phyloP scores from a whole-genome alignment of 441 rosid species.

The Pelargonium myrrhifolium region DNA sequence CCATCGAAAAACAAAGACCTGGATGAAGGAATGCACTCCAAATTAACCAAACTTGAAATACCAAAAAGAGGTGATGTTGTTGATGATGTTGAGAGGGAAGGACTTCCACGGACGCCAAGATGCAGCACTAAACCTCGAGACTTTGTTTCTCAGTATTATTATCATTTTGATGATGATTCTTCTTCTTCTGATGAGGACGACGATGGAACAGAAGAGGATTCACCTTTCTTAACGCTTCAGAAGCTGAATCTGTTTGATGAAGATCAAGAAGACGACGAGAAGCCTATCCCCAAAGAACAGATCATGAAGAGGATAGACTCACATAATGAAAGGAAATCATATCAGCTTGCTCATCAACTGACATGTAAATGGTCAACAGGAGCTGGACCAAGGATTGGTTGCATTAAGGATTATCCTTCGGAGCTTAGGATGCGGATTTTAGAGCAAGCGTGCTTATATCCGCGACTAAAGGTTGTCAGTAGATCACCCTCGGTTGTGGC shows the following conservation, averaged over 20 bases:
- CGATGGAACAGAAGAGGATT: conserved; percentile 62
- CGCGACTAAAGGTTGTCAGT: conserved; percentile 33
- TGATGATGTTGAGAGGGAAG: conserved; percentile 22
- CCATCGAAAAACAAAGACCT: conserved; percentile 23
- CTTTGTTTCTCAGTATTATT: conserved; percentile 13
- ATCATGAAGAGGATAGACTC: conserved; percentile 70
- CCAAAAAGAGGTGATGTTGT: conserved; percentile 28
- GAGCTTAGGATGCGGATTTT: conserved; percentile 71
- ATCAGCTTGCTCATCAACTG: conserved; percentile 70
- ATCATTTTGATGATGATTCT: conserved; percentile 18
- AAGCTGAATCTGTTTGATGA: conserved; percentile 48
- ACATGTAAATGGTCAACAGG: conserved; percentile 91
- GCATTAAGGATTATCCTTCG: conserved; percentile 81
- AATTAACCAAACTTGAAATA: conserved; percentile 40
- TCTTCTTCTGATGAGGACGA: conserved; percentile 31
- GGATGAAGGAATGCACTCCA: conserved; percentile 26
- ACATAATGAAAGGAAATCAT: conserved; percentile 51
- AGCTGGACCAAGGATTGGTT: conserved; percentile 97
- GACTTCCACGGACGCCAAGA: conserved; percentile 13
- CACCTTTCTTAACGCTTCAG: conserved; percentile 37
- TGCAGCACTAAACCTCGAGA: neutral
- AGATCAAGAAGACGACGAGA: conserved; percentile 29
- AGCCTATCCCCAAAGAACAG: conserved; percentile 41
- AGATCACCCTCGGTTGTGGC: conserved; percentile 19
- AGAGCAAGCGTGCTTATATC: conserved; percentile 78